Base-by-base conservation (phyloP, 805 yeast genomes). In the Candida sphagnicola region DNA sequence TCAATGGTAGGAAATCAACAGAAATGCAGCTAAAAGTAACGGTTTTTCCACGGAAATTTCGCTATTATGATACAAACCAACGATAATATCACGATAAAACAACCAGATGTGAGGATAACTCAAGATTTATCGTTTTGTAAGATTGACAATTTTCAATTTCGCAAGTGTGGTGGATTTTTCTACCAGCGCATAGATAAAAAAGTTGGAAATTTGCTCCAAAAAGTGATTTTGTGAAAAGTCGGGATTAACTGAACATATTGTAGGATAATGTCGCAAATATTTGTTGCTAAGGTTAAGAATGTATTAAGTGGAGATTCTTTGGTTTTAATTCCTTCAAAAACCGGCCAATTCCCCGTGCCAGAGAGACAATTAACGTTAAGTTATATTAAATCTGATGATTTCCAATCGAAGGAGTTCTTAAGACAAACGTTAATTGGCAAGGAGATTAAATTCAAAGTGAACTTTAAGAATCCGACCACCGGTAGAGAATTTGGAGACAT, bases 401-500 rank as follows among this genome's bases (percentile, higher is more conserved):
- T 72, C 49, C 78, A 74, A 48, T 62, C 84, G 25, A 75, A 82
- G 48, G 91, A 85, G 57, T 61, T 62, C 41, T 65, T 85, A 42
- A 71, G 95, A 43, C 65, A 66, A 5, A 67, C 83, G 46, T 61
- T 82, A 14, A 72, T 85, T 28, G 89, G 89, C 18, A 82, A 82
- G 57, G 74, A 65, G 23, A 67, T 85, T 57, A 74, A 72, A 49
- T 82, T 81, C 56, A 66, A 68, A 52, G 78, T 82, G 18, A 50
- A 74, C 29, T 79, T 77, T 62, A 74, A 77, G 48, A 65, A 64
- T 39, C 71, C 76, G 14, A 41, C 57, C 23, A 56, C 69, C 4
- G 78, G 75, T 10, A 72, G 83, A 45, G 89, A 82, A 49, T 84
- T 80, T 54, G 93, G 91, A 17, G 89, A 85, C 54, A 57, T 82